Evolutionary conservation across 345 rosid genomes (phyloP).

Genomic region (Cardamine occulta): DNA sequence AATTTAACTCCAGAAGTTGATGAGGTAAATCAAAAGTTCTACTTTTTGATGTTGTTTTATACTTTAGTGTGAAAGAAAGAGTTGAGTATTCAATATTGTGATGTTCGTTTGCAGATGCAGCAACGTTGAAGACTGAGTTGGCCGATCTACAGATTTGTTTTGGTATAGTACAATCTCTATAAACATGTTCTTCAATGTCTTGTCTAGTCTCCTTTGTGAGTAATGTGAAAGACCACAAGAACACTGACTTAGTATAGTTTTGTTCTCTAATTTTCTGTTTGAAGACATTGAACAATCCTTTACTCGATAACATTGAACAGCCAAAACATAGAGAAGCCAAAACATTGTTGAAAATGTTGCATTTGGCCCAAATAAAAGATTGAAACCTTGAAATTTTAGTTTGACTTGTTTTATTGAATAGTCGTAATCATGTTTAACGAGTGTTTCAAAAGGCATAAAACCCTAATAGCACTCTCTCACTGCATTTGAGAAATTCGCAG

Average conservation of each 20-base stretch:
- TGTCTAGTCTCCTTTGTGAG: not conserved
- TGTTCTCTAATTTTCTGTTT: not conserved
- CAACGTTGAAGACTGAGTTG: constrained; percentile 1
- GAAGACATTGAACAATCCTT: too few relatives aligned
- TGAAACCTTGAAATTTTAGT: too few relatives aligned
- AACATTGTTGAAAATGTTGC: too few relatives aligned
- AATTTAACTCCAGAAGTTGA: constrained; percentile 54
- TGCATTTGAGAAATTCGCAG: not conserved
- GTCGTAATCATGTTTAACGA: too few relatives aligned
- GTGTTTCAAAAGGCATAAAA: too few relatives aligned
- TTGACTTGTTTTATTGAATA: too few relatives aligned
- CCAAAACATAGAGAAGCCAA: too few relatives aligned
- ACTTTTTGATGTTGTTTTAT: not conserved
- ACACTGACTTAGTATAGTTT: not conserved
- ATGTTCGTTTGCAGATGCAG: constrained; percentile 27
- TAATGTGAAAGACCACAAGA: not conserved
- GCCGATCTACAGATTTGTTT: not conserved
- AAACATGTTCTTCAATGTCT: not conserved
- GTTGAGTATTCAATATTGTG: not conserved
- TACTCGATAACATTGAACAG: too few relatives aligned
- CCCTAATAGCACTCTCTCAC: not conserved
- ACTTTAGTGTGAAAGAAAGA: not conserved
- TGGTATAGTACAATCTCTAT: not conserved
- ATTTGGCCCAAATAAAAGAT: too few relatives aligned
- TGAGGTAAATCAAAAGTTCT: constrained; percentile 48